Evolutionary conservation across 1,284 basidiomycete genomes (phyloP), one percentile per base, ranked within the genome.

Genomic region (Ustilago shanxiensis): DNA sequence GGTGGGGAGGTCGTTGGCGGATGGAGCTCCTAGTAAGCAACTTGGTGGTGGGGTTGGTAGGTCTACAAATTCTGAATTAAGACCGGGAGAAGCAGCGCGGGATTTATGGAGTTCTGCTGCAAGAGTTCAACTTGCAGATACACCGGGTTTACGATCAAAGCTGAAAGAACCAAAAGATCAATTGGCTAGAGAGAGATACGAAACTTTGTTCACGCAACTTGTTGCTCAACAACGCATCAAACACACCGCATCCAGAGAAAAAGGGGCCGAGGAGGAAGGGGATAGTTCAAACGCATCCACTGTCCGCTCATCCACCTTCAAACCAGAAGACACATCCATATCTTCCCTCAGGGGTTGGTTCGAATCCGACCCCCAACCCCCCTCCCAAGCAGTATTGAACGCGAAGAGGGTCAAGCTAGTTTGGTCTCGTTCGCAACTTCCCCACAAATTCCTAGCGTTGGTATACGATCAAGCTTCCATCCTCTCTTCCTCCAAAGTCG

Each of bases 21-120:
- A 77, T 10, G 69, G 69, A 2, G 74, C 74, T 18, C 74, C 74
- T 6, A 69, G 66, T 26, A 72, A 72, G 47, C 69, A 72, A 50
- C 22, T 20, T 1, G 62, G 63, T 5, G 69, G 63, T 1, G 47
- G 26, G 35, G 28, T 60, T 56, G 55, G 60, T 49, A 56, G 70
- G 37, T 67, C 60, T 22, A 33, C 52, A 14, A 67, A 51, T 33
- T 67, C 65, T 14, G 67, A 60, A 11, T 26, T 37, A 3, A 35
- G 50, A 1, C 41, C 39, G 9, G 61, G 37, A 9, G 60, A 58
- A 2, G 31, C 6, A 33, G 6, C 5, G 11, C 6, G 6, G 31
- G 28, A 37, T 8, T 16, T 37, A 3, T 37, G 29, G 20, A 55
- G 62, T 10, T 37, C n/a, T 13, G 56, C 29, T n/a, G n/a, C 51